Conservation (phyloP, 495 filamentous ascomycete species). For the Echria macrotheca region DNA sequence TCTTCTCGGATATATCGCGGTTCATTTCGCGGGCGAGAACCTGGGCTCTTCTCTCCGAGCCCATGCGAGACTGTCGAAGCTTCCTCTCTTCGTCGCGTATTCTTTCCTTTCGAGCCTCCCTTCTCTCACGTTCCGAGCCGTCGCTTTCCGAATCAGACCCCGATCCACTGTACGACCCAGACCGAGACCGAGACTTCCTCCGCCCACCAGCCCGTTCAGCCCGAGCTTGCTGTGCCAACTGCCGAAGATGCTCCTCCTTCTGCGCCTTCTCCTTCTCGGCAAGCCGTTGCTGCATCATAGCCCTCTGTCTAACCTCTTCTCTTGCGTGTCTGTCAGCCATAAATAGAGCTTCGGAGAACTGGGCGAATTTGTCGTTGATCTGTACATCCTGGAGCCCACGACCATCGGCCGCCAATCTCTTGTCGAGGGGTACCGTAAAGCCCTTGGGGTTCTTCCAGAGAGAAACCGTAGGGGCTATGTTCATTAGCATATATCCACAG, state of each 20-base stretch:
- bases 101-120: constrained; percentile 70
- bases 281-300: constrained; percentile 91
- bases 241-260: constrained; percentile 89
- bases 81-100: constrained; percentile 80
- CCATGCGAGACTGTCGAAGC: constrained; percentile 91
- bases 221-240: constrained; percentile 84
- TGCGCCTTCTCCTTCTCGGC: constrained; percentile 93
- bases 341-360: constrained; percentile 90
- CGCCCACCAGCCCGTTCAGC: constrained; percentile 62
- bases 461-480: constrained; percentile 68
- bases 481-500: background rate
- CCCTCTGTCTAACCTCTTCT: constrained; percentile 89
- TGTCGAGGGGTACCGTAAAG: constrained; percentile 94
- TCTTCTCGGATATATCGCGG: constrained; percentile 96
- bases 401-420: constrained; percentile 93
- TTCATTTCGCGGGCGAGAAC: constrained; percentile 92
- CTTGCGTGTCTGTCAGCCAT: constrained; percentile 91
- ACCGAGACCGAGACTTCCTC: constrained; percentile 44
- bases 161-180: constrained; percentile 48
- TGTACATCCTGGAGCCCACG: constrained; percentile 88
- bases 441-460: constrained; percentile 99
- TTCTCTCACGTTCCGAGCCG: constrained; percentile 66
- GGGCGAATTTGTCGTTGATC: constrained; percentile 98
- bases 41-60: constrained; percentile 81
- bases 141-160: constrained; percentile 59